These are phyloP conservation scores for Datisca glomerata DNA, from an alignment of 306 rosid genomes.

Conservation along the genomic window DNA sequence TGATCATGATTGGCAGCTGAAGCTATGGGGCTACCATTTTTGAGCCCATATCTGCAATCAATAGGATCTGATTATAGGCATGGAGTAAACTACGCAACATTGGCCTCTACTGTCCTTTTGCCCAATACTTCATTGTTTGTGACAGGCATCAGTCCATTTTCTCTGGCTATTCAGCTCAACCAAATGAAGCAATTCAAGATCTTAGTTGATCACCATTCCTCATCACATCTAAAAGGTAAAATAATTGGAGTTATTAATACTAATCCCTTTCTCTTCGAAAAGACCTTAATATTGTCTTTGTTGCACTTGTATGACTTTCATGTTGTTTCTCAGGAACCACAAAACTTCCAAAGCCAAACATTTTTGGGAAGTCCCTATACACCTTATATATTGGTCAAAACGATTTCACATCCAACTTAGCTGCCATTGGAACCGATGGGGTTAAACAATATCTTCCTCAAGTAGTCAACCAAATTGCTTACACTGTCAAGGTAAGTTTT, in stretches of 20 bases:
- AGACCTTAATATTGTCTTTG: too few species aligned
- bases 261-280: too few species aligned
- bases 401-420: constrained; percentile 75
- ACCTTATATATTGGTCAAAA: constrained; percentile 81
- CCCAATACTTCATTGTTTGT: constrained; percentile 46
- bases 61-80: constrained; percentile 49
- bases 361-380: constrained; percentile 57
- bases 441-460: constrained; percentile 44
- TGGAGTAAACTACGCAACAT: constrained; percentile 67
- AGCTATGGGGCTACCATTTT: constrained; percentile 46
- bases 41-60: constrained; percentile 69
- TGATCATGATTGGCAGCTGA: constrained; percentile 52
- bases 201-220: constrained; percentile 31
- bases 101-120: constrained; percentile 61
- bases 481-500: constrained; percentile 43
- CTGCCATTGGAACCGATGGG: constrained; percentile 34
- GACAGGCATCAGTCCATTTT: constrained; percentile 68
- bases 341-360: constrained; percentile 43
- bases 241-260: too few species aligned
- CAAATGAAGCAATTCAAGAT: constrained; percentile 65
- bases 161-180: constrained; percentile 62
- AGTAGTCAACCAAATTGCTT: constrained; percentile 48
- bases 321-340: constrained; percentile 23
- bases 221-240: constrained; percentile 18
- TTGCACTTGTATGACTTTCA: too few species aligned